phyloP scores from a whole-genome alignment of 306 rosid species.

The Adenanthera pavonina region DNA sequence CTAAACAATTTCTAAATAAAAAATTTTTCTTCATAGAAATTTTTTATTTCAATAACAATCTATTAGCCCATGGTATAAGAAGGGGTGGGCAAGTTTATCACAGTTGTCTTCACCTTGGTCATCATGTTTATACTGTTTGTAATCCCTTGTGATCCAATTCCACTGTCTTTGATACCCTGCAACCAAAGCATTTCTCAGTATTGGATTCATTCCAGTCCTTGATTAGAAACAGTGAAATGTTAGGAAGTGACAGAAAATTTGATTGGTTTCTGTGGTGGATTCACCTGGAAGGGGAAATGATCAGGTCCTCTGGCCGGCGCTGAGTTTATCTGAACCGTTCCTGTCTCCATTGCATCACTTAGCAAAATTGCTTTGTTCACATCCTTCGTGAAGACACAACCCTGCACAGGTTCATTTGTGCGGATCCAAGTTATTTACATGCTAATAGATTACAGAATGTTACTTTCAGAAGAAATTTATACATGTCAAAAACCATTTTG shows the following conservation, averaged over 20 bases:
- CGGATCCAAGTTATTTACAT: conserved; percentile 21
- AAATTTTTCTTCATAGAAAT: background rate
- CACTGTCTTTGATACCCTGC: conserved; percentile 98
- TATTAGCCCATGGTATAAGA: conserved; percentile 92
- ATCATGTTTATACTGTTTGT: conserved; percentile 99
- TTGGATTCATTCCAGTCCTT: conserved; percentile 7
- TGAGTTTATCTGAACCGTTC: conserved; percentile 96
- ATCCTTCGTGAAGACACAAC: conserved; percentile 93
- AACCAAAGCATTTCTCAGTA: conserved; percentile 22
- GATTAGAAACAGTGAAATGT: background rate
- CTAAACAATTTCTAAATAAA: background rate
- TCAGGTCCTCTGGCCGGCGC: conserved; percentile 99
- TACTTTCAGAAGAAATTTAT: background rate
- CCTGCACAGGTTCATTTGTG: conserved; percentile 53
- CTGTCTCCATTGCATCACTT: conserved; percentile 97
- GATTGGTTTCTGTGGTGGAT: conserved; percentile 9
- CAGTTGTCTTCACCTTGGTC: conserved; percentile 92
- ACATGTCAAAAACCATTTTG: background rate
- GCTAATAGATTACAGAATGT: background rate
- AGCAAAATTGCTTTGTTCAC: conserved; percentile 91
- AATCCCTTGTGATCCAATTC: conserved; percentile 97
- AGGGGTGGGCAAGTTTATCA: conserved; percentile 87
- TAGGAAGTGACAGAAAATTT: background rate
- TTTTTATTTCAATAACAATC: background rate
- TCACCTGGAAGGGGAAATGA: conserved; percentile 97